Evolutionary conservation across 495 filamentous ascomycete species (phyloP).

Genomic region (Margaritispora aquatica): DNA sequence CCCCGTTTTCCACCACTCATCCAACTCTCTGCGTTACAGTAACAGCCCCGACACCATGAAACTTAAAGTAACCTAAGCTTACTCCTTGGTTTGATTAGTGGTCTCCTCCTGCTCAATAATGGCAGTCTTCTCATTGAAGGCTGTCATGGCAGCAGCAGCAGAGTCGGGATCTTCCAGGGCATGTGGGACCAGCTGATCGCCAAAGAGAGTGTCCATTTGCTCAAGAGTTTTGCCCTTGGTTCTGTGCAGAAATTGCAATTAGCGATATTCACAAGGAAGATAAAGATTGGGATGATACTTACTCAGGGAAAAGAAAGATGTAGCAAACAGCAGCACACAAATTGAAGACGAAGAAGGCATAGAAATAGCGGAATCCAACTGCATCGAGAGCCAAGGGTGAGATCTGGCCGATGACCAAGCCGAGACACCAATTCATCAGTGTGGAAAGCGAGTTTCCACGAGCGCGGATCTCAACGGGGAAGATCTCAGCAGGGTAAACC

Average conservation of each 20-base stretch:
- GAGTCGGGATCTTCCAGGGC: slow-evolving; percentile 13
- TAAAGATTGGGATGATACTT: neutral
- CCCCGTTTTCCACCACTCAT: too few relatives aligned
- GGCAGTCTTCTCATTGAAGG: slow-evolving; percentile 33
- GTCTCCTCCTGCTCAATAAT: neutral
- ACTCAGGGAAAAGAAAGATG: slow-evolving; percentile 16
- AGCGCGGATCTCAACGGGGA: slow-evolving; percentile 57
- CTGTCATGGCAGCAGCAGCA: slow-evolving; percentile 10
- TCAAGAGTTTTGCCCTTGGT: slow-evolving; percentile 28
- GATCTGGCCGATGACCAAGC: slow-evolving; percentile 57
- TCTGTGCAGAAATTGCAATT: neutral
- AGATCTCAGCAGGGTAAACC: slow-evolving; percentile 63
- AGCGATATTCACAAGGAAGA: neutral
- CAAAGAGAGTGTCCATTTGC: slow-evolving; percentile 34
- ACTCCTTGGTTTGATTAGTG: neutral
- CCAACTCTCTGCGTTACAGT: too few relatives aligned
- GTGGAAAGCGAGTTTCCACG: slow-evolving; percentile 59
- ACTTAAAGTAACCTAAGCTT: too few relatives aligned
- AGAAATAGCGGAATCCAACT: slow-evolving; percentile 17
- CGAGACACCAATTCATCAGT: slow-evolving; percentile 55
- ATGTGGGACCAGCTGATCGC: slow-evolving; percentile 20
- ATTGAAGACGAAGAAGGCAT: slow-evolving; percentile 19
- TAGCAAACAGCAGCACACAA: slow-evolving; percentile 11
- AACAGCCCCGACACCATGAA: too few relatives aligned
- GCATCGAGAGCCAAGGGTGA: slow-evolving; percentile 45